phyloP scores from a whole-genome alignment of 2,329 filamentous ascomycete genomes.

The Huntiella bhutanensis region DNA sequence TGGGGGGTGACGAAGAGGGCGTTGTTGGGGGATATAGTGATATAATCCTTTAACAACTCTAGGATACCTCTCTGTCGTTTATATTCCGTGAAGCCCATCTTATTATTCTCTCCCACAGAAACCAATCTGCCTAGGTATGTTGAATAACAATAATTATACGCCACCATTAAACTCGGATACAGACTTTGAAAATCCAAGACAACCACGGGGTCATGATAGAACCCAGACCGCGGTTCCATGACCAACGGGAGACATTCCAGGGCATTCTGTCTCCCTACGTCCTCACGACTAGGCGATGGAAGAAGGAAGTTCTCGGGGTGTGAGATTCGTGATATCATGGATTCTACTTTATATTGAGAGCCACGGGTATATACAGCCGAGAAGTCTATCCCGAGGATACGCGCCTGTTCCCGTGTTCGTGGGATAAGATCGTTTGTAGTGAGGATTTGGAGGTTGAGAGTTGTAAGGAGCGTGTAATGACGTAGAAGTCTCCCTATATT shows the following conservation, averaged over 20 bases:
- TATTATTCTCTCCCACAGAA: slow-evolving; percentile 74
- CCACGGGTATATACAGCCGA: slow-evolving; percentile 89
- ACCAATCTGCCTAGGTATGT: slow-evolving; percentile 78
- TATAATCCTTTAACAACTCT: slow-evolving; percentile 34
- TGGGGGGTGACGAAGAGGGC: slow-evolving; percentile 84
- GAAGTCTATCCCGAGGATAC: slow-evolving; percentile 85
- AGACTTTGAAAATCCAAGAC: slow-evolving; percentile 93
- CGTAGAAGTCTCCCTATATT: slow-evolving; percentile 50
- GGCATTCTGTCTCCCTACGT: slow-evolving; percentile 86
- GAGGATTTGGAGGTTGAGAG: slow-evolving; percentile 75
- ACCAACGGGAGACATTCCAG: slow-evolving; percentile 86
- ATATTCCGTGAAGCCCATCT: slow-evolving; percentile 49
- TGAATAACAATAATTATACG: slow-evolving; percentile 97
- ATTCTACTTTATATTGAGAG: slow-evolving; percentile 97
- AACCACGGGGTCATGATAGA: slow-evolving; percentile 75
- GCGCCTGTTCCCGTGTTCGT: slow-evolving; percentile 83
- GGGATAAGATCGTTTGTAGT: slow-evolving; percentile 77
- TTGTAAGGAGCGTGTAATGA: slow-evolving; percentile 58
- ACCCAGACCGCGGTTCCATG: slow-evolving; percentile 91
- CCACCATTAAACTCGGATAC: slow-evolving; percentile 97
- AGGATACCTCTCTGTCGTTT: slow-evolving; percentile 48
- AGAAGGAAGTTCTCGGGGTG: slow-evolving; percentile 91
- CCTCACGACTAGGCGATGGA: slow-evolving; percentile 73
- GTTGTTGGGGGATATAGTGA: slow-evolving; percentile 88
- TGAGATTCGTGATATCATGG: slow-evolving; percentile 94